Evolutionary conservation across 2,329 filamentous ascomycete species (phyloP), one percentile per base, ranked within the genome.

Genomic region (Aspergillus pseudoglaucus): DNA sequence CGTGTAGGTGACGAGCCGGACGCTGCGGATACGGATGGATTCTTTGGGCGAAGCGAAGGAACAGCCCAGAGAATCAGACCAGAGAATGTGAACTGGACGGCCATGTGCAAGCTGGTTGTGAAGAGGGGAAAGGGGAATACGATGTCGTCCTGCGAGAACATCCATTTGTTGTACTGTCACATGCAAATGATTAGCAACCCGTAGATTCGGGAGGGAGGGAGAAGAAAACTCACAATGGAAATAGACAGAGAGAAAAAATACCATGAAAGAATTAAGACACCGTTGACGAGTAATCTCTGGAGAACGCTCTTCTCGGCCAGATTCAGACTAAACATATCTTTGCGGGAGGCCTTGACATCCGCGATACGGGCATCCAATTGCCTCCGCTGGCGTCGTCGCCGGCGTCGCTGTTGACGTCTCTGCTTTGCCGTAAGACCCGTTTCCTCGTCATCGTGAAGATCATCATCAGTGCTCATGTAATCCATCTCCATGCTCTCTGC

Each of bases 111-210:
- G 54, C 88, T 88, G 3, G 93, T 98, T 9, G 90, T 95, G 70
- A 97, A 97, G 44, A 98, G 79, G 35, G 93, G 93, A 62, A 93
- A 97, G 45, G 88, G 84, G 66, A 98, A 98, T 69, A 96, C 85
- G 58, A 94, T 81, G 56, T 86, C 82, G 57, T 85, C 80, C 52
- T 85, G 80, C 61, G 88, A 87, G 72, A 98, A 97, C 91, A 98
- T 97, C 93, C 93, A 97, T 74, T 96, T 97, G 79, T 98, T 98
- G 77, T 97, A 98, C 85, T 93, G 58, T 33, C 60, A 52, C 51
- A 39, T 7, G n/a, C 6, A 12, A 35, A n/a, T 17, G 14, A 9
- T 40, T 15, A 22, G 20, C 42, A 35, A 40, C 7, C n/a, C 15
- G 33, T 35, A 6, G 15, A 35, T 6, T 14, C 2, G 3, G 18